Percentiles rank a stretch among this genome's conserved stretches.
Evolutionary conservation across 169 alveolate species (phyloP).

Genomic region (Plasmodium fragile): DNA sequence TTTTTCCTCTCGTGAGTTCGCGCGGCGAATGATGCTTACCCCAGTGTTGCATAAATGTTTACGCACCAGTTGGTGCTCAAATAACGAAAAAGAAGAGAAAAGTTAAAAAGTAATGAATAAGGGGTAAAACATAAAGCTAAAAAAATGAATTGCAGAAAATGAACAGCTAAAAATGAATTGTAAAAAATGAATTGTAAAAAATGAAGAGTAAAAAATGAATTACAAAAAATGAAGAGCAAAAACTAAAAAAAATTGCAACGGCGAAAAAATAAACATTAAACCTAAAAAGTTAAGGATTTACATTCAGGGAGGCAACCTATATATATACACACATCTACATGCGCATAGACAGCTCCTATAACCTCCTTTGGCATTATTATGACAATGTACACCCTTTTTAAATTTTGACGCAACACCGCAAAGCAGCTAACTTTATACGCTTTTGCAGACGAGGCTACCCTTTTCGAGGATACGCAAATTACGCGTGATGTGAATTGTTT

Average conservation of each 20-base stretch:
- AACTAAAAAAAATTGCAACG: not conserved
- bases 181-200: not conserved
- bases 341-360: not conserved
- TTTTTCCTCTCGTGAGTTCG: not conserved
- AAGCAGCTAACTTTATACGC: not conserved
- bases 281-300: not conserved
- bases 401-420: not conserved
- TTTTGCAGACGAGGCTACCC: not conserved
- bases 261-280: conserved; percentile 18
- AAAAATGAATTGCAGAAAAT: not conserved
- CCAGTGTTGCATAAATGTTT: not conserved
- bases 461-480: not conserved
- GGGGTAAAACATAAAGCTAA: not conserved
- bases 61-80: not conserved
- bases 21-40: not conserved
- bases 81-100: conserved; percentile 3
- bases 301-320: not conserved
- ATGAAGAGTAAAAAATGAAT: not conserved
- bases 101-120: not conserved
- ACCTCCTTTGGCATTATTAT: not conserved
- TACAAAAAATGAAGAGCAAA: not conserved
- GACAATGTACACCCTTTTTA: conserved; percentile 3
- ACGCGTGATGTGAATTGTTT: not conserved
- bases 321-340: not conserved
- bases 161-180: not conserved